Evolutionary conservation across 2,329 filamentous ascomycete genomes (phyloP).

Genomic region (Zalaria sp.): DNA sequence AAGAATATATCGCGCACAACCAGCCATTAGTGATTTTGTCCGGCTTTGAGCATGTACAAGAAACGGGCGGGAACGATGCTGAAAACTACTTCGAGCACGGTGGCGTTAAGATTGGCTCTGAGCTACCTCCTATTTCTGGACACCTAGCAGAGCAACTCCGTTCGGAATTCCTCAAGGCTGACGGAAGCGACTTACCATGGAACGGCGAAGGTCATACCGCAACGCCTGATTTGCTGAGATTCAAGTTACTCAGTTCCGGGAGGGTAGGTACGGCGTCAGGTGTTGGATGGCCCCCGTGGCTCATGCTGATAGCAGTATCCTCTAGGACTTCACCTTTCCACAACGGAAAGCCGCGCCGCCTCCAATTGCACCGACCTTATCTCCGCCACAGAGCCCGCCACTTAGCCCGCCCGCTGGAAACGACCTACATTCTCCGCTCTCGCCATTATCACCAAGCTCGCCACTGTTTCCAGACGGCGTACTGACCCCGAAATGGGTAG

Average conservation of each 20-base stretch:
- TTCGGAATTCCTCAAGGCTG: conserved; percentile 49
- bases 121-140: conserved; percentile 52
- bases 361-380: conserved; percentile 32
- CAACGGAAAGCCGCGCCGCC: conserved; percentile 49
- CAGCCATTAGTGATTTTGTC: conserved; percentile 73
- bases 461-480: conserved; percentile 80
- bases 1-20: conserved; percentile 72
- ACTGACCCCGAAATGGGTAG: conserved; percentile 67
- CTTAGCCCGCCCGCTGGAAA: conserved; percentile 25
- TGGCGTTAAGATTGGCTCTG: conserved; percentile 52
- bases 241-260: conserved; percentile 60
- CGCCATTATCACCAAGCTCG: conserved; percentile 73
- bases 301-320: conserved; percentile 7
- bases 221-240: conserved; percentile 36
- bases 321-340: conserved; percentile 42
- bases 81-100: conserved; percentile 10
- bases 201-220: conserved; percentile 39
- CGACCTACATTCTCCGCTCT: conserved; percentile 79
- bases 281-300: background rate
- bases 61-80: conserved; percentile 18
- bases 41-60: conserved; percentile 43
- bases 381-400: conserved; percentile 41
- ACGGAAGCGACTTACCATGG: conserved; percentile 54
- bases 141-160: conserved; percentile 52
- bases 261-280: conserved; percentile 54